A percentile compares a stretch with the other conserved stretches of the same genome.
phyloP scores from a whole-genome alignment of 1,139 yeast genomes.

The Saccharomycopsis hybrid region DNA sequence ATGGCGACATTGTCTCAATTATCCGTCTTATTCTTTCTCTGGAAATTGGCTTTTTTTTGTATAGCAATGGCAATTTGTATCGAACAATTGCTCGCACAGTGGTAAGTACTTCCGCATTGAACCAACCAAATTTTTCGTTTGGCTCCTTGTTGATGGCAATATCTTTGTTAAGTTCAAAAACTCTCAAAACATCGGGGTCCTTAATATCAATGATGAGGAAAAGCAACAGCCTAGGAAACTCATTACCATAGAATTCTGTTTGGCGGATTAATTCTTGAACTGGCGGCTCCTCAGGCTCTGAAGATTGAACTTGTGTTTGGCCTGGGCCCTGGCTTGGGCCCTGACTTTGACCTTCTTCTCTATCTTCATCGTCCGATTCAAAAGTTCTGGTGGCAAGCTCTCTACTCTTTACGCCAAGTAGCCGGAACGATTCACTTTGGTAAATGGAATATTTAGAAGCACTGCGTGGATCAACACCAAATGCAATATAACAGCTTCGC shows the following conservation, averaged over 20 bases:
- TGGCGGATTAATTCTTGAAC: too few relatives aligned
- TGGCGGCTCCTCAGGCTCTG: too few relatives aligned
- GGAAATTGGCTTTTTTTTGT: constrained; percentile 28
- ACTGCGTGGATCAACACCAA: constrained; percentile 71
- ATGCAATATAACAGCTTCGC: constrained; percentile 79
- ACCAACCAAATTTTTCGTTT: constrained; percentile 71
- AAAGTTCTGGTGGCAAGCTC: neutral
- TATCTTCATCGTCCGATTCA: neutral
- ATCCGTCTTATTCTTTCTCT: too few relatives aligned
- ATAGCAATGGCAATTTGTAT: constrained; percentile 59
- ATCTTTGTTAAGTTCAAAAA: constrained; percentile 38
- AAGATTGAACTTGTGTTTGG: too few relatives aligned
- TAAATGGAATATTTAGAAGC: constrained; percentile 52
- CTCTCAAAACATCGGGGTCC: constrained; percentile 53
- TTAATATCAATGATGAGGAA: constrained; percentile 76
- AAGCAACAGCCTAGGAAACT: constrained; percentile 61
- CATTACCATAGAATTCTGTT: constrained; percentile 67
- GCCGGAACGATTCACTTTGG: constrained; percentile 82
- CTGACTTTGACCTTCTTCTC: too few relatives aligned
- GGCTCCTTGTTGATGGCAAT: constrained; percentile 32
- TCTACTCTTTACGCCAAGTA: constrained; percentile 24
- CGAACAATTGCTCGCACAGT: constrained; percentile 64
- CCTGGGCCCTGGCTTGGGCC: too few relatives aligned
- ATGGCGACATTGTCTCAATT: too few relatives aligned
- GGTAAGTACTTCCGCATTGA: constrained; percentile 51